Evolutionary conservation across 106 monocot species (phyloP), one percentile per base, ranked within the genome.

Genomic region (Dendrobium chrysotoxum): DNA sequence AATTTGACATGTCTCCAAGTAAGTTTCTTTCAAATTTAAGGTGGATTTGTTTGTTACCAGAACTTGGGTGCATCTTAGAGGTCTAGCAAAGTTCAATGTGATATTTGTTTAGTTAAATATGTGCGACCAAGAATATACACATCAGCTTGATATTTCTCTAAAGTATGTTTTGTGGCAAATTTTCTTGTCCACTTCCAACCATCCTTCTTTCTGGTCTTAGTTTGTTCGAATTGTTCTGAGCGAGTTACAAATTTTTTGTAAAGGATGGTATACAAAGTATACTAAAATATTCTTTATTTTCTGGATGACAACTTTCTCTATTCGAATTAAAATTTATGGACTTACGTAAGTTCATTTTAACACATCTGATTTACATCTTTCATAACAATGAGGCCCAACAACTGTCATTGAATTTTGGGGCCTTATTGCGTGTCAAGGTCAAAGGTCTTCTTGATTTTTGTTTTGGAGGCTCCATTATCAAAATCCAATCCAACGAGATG

Each of bases 1-100:
- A 84, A 80, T 75, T 84, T 99, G 82, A 82, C 81, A 72, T 65
- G 84, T 13, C 94, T 97, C 79, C 96, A 97, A 88, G 96, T 92
- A 84, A 35, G 6, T 54, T 7, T 78, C 64, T 3, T 75, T 47
- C 74, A 74, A 74, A 35, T 74, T 74, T n/a, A 5, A 42, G 41
- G 10, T 13, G 12, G 5, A 30, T 15, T 31, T 70, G 3, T 70
- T 70, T 70, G 61, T 61, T n/a, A 61, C 15, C 3, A 61, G 61
- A 23, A 61, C 21, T 4, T 7, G 4, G 21, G 21, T 6, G 11
- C 23, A 8, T 23, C 61, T 61, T 61, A 23, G n/a, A 61, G 61
- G 23, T 61, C 61, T 61, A 61, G 18, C 18, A 57, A 57, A 16
- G 23, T 61, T 61, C 61, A 61, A 61, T 61, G 4, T 61, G 7